Conservation (phyloP, 768 basidiomycete species). For the Rhizopogon rudus region DNA sequence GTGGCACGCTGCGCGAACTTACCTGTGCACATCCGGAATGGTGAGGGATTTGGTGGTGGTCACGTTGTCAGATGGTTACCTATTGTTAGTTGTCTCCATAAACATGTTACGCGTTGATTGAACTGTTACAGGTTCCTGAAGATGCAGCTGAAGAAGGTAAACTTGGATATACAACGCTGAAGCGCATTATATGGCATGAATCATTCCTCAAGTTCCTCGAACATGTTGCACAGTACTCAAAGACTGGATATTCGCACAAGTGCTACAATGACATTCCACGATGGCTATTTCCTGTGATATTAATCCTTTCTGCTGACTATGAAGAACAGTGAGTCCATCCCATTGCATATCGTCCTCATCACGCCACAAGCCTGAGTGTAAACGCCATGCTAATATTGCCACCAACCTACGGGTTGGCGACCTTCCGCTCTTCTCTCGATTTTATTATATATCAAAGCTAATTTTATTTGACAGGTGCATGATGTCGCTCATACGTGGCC, state of each 20-base stretch:
- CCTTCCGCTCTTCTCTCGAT: not conserved
- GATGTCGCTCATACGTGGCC: constrained; percentile 34
- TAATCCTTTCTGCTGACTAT: constrained; percentile 38
- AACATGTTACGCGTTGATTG: not conserved
- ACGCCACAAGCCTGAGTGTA: not conserved
- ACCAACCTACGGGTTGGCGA: too few species aligned
- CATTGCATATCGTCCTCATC: not conserved
- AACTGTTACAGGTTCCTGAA: constrained; percentile 24
- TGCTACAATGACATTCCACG: constrained; percentile 25
- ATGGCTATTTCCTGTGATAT: constrained; percentile 30
- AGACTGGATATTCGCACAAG: constrained; percentile 15
- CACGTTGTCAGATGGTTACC: constrained; percentile 13
- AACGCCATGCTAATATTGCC: too few species aligned
- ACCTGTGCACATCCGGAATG: constrained; percentile 10
- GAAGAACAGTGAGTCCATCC: constrained; percentile 38
- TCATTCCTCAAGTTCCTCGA: constrained; percentile 28
- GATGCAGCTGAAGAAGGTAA: constrained; percentile 26
- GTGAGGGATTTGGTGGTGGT: constrained; percentile 10
- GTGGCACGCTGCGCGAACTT: constrained; percentile 13
- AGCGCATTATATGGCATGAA: constrained; percentile 35
- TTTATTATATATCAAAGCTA: not conserved
- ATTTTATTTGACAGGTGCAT: constrained; percentile 22
- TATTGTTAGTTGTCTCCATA: constrained; percentile 2
- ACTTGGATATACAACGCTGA: constrained; percentile 25
- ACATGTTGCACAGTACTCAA: constrained; percentile 12